phyloP scores from a whole-genome alignment of 1,284 basidiomycete species.

The Kwoniella shivajii region DNA sequence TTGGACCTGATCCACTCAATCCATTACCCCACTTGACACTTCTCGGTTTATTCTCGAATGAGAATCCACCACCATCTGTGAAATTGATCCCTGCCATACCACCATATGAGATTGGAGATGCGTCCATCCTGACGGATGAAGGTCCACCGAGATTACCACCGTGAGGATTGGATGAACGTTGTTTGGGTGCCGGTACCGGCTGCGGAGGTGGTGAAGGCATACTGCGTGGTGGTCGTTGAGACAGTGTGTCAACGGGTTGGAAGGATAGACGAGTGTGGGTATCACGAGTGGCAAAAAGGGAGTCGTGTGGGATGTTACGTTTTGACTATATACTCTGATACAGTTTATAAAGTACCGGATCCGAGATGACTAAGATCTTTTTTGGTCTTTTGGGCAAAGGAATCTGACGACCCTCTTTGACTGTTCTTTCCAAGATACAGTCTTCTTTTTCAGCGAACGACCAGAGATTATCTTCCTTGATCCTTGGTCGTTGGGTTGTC shows the following conservation, averaged over 20 bases:
- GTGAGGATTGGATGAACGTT: slow-evolving; percentile 17
- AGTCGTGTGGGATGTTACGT: too few relatives aligned
- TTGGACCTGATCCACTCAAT: slow-evolving; percentile 16
- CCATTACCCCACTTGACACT: slow-evolving; percentile 23
- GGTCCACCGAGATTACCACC: slow-evolving; percentile 12
- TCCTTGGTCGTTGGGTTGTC: too few relatives aligned
- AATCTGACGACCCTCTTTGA: too few relatives aligned
- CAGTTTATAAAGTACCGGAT: too few relatives aligned
- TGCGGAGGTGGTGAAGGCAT: slow-evolving; percentile 34
- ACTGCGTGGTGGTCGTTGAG: not conserved
- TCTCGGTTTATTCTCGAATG: slow-evolving; percentile 33
- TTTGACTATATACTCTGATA: too few relatives aligned
- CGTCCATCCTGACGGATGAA: slow-evolving; percentile 26
- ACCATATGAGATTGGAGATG: slow-evolving; percentile 48
- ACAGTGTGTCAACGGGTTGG: not conserved
- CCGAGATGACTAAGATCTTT: too few relatives aligned
- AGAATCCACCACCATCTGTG: slow-evolving; percentile 44
- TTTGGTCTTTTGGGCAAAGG: too few relatives aligned
- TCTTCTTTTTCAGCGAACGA: too few relatives aligned
- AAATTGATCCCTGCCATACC: slow-evolving; percentile 52
- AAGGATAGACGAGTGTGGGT: not conserved
- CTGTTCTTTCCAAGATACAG: too few relatives aligned
- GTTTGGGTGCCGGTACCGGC: slow-evolving; percentile 22
- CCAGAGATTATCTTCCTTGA: too few relatives aligned
- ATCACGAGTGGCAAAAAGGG: too few relatives aligned